These are phyloP conservation scores for Fusarium cicatricum DNA, from an alignment of 2,329 filamentous ascomycete species.

Conservation along the genomic window DNA sequence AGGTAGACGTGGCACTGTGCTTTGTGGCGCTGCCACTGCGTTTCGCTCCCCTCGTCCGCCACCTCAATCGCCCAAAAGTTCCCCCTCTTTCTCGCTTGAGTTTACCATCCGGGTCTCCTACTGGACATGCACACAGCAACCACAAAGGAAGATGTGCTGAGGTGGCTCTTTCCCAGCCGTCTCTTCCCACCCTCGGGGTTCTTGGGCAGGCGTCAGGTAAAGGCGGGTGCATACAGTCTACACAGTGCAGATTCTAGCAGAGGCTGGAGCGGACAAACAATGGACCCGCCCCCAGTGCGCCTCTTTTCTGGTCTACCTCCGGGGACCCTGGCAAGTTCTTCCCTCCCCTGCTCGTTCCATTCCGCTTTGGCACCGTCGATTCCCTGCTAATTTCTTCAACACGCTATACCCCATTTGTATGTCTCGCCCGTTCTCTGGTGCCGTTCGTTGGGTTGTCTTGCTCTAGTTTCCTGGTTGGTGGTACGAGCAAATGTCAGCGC, in stretches of 20 bases:
- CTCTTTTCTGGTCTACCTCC: background rate
- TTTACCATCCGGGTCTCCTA: no score
- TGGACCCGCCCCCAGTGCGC: conserved; percentile 7
- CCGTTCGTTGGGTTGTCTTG: conserved; percentile 27
- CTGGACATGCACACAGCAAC: no score
- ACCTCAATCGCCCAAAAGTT: conserved; percentile 3
- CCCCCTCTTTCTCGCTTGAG: background rate
- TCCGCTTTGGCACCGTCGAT: conserved; percentile 20
- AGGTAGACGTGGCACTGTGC: conserved; percentile 25
- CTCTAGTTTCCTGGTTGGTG: conserved; percentile 18
- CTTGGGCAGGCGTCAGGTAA: no score
- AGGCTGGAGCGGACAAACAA: background rate
- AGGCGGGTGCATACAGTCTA: no score
- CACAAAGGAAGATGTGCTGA: no score
- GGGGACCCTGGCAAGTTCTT: background rate
- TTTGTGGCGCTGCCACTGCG: conserved; percentile 3
- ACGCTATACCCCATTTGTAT: conserved; percentile 30
- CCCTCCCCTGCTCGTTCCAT: background rate
- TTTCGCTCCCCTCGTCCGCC: background rate
- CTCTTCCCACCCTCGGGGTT: no score
- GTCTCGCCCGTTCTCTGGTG: conserved; percentile 24
- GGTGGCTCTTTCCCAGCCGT: no score
- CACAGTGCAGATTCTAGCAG: no score
- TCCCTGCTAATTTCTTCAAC: conserved; percentile 37
- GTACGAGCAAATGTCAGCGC: conserved; percentile 24